Evolutionary conservation across 1,284 basidiomycete species (phyloP).

Genomic region (Somion occarium): DNA sequence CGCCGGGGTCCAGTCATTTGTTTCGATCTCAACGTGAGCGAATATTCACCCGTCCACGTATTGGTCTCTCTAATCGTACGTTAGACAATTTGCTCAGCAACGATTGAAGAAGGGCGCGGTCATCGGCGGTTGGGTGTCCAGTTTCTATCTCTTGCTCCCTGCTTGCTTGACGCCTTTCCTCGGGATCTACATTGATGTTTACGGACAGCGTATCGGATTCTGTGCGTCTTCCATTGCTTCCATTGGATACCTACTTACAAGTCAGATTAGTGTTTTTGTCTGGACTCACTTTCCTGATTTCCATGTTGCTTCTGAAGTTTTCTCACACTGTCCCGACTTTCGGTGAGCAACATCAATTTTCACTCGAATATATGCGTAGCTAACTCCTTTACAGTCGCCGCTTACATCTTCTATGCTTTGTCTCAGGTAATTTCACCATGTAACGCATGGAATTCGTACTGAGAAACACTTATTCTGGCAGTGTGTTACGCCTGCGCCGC

Average conservation of each 20-base stretch:
- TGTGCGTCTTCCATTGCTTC: slow-evolving; percentile 23
- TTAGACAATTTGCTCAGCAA: slow-evolving; percentile 39
- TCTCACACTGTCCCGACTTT: slow-evolving; percentile 36
- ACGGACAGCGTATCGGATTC: slow-evolving; percentile 37
- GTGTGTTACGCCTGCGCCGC: slow-evolving; percentile 38
- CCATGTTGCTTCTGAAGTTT: slow-evolving; percentile 39
- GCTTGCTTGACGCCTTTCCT: slow-evolving; percentile 39
- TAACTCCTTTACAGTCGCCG: slow-evolving; percentile 27
- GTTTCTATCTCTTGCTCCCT: slow-evolving; percentile 40
- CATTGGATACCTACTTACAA: neutral
- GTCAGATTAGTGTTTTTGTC: slow-evolving; percentile 34
- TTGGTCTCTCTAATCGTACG: neutral
- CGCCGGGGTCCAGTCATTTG: slow-evolving; percentile 41
- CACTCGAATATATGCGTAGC: neutral
- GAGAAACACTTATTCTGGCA: slow-evolving; percentile 13
- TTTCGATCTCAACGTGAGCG: slow-evolving; percentile 40
- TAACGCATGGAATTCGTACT: neutral
- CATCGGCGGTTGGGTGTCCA: slow-evolving; percentile 44
- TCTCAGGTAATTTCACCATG: slow-evolving; percentile 28
- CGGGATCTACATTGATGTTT: slow-evolving; percentile 39
- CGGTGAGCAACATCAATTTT: slow-evolving; percentile 20
- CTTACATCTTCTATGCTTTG: slow-evolving; percentile 41
- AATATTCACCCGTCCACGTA: slow-evolving; percentile 11
- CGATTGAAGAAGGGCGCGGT: slow-evolving; percentile 41
- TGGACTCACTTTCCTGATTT: slow-evolving; percentile 36